These are phyloP conservation scores for Arthrobotrys musiformis DNA, from an alignment of 2,329 filamentous ascomycete species.

Conservation along the genomic window DNA sequence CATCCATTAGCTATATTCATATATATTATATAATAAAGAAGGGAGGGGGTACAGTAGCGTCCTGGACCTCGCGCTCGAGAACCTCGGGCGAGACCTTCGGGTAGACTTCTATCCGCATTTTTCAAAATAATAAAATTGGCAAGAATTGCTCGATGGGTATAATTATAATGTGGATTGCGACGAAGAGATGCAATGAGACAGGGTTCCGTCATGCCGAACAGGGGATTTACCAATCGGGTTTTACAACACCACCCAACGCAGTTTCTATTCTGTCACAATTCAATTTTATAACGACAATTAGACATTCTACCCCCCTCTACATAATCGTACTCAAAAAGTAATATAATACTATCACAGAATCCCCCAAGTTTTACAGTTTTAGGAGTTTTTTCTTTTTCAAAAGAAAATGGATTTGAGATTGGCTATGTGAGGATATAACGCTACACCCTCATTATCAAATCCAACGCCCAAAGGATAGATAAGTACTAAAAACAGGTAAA, in stretches of 20 bases:
- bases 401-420: no score
- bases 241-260: slow-evolving; percentile 27
- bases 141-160: neutral
- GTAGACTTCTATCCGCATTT: slow-evolving; percentile 46
- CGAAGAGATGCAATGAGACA: slow-evolving; percentile 2
- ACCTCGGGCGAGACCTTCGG: slow-evolving; percentile 43
- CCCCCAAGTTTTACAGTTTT: no score
- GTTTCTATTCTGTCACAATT: neutral
- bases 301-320: no score
- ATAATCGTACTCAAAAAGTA: no score
- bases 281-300: no score
- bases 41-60: slow-evolving; percentile 25
- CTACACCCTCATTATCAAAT: no score
- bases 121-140: no score
- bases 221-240: neutral
- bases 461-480: no score
- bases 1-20: neutral
- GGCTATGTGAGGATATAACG: no score
- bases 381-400: no score
- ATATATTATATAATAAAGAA: neutral
- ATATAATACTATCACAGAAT: no score
- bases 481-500: no score
- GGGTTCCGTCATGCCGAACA: slow-evolving; percentile 8
- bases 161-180: slow-evolving; percentile 13
- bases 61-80: slow-evolving; percentile 43